Evolutionary conservation across 257 asterid species (phyloP), one percentile per base, ranked within the genome.

Genomic region (Gentiana dahurica): DNA sequence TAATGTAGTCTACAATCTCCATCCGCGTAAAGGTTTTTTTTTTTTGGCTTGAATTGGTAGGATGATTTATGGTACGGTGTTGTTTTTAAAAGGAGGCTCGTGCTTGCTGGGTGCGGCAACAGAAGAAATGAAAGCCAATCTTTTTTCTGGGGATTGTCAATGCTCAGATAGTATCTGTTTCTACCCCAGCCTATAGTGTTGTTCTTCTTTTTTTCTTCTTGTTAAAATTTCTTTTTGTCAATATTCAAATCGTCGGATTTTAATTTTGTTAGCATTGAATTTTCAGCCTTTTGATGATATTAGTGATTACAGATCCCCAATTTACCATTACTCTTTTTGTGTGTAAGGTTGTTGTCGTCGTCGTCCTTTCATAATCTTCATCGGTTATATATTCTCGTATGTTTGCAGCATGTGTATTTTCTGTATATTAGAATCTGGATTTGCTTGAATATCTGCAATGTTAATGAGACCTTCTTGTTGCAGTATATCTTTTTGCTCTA

Each of bases 1-100:
- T 89, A 72, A 89, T 89, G 97, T 89, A 82, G 78, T 3, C 1
- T 45, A 58, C 36, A 69, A 54, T 63, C 54, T 38, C 38, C 6
- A 11, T 62, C 43, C 57, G 37, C 60, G 47, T 56, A 54, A 24
- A 48, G 34, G 60, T n/a, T n/a, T n/a, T n/a, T n/a, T n/a, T 57
- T 24, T n/a, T 4, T 11, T 53, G 54, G 57, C 62, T 50, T 41
- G 46, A 41, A 41, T 41, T 41, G 46, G 46, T 41, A 41, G 46
- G 9, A 41, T 41, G 9, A 41, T 41, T 10, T 62, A 48, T 33
- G 41, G 41, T 35, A 55, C 36, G 36, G 57, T 8, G 69, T 66
- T 77, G 64, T 69, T 49, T 56, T 57, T 55, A 54, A 66, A 45
- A 63, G 66, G 36, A 15, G 60, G 41, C 52, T 58, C 57, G 36